Conservation (phyloP, 441 rosid species). For the Hura crepitans region DNA sequence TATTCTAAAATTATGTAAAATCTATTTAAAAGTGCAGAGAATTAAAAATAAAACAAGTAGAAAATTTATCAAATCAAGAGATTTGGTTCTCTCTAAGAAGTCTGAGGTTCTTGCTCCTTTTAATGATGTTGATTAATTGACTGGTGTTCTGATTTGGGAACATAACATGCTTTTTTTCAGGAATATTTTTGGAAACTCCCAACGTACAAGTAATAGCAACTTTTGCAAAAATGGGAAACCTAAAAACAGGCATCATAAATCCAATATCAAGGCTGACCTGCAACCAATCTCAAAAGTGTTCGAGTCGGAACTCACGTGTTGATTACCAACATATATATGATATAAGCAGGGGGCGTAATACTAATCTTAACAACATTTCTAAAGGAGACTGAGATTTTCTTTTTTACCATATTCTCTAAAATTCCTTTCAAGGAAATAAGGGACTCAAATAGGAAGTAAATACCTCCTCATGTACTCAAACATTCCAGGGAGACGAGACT, state of each 20-base stretch:
- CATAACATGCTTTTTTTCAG: too few species aligned
- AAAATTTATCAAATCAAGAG: too few species aligned
- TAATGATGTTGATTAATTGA: too few species aligned
- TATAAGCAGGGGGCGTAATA: not conserved
- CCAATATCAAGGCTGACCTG: not conserved
- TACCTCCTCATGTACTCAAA: slow-evolving; percentile 80
- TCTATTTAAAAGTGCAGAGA: too few species aligned
- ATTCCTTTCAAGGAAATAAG: not conserved
- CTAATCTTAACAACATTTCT: not conserved
- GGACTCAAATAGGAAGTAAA: not conserved
- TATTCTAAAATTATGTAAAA: too few species aligned
- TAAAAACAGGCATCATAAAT: not conserved
- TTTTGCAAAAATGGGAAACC: not conserved
- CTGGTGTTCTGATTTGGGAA: too few species aligned
- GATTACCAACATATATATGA: slow-evolving; percentile 2
- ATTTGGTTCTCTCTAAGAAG: too few species aligned
- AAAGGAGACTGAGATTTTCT: not conserved
- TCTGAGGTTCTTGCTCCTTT: too few species aligned
- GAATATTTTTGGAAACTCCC: not conserved
- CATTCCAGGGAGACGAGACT: slow-evolving; percentile 84
- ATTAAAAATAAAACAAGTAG: too few species aligned
- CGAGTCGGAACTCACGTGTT: not conserved
- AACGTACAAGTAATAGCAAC: not conserved
- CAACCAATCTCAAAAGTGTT: not conserved
- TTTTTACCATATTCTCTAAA: not conserved